These are phyloP conservation scores for Picea abies DNA, from an alignment of 83 land plant genomes.

Conservation along the genomic window DNA sequence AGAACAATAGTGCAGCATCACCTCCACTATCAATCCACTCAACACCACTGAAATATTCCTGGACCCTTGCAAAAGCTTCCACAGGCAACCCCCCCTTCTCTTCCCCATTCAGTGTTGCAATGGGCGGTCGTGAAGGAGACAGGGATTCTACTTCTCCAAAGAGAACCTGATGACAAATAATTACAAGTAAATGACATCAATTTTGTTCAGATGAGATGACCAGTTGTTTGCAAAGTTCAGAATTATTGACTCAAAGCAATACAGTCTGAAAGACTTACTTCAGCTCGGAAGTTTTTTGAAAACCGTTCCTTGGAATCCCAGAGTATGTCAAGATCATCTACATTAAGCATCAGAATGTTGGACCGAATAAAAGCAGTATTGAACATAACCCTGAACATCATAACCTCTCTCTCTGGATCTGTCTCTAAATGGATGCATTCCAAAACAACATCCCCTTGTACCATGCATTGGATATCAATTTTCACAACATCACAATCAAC, in stretches of 20 bases:
- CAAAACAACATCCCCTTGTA: constrained; percentile 93
- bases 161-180: constrained; percentile 61
- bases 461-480: constrained; percentile 89
- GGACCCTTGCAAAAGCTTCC: constrained; percentile 95
- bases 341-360: constrained; percentile 85
- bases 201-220: constrained; percentile 24
- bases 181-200: constrained; percentile 18
- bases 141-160: constrained; percentile 76
- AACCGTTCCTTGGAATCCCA: constrained; percentile 92
- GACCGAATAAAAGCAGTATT: constrained; percentile 97
- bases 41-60: constrained; percentile 85
- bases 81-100: constrained; percentile 94
- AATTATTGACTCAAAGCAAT: neutral
- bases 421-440: constrained; percentile 90
- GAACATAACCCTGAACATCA: constrained; percentile 98
- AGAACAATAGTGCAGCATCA: constrained; percentile 86
- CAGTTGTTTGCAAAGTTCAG: neutral
- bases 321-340: constrained; percentile 85
- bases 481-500: constrained; percentile 95
- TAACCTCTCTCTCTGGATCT: constrained; percentile 89
- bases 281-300: constrained; percentile 91
- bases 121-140: neutral
- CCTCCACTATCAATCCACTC: constrained; percentile 82
- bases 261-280: constrained; percentile 43
- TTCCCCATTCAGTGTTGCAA: constrained; percentile 68